These are phyloP conservation scores for Penicillium coprophilum DNA, from an alignment of 495 filamentous ascomycete species.

Conservation along the genomic window DNA sequence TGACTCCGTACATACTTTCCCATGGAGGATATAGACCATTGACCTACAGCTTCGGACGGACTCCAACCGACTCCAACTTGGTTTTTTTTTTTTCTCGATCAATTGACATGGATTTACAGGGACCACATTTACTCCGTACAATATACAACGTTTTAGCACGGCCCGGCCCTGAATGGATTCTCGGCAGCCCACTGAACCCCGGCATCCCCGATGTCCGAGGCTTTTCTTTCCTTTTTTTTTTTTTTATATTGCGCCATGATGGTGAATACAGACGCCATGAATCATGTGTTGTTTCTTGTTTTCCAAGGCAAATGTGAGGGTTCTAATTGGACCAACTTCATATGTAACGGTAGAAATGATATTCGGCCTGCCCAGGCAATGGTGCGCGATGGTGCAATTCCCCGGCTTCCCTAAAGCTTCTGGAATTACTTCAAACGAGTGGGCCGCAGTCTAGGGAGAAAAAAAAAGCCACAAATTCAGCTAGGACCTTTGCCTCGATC, in stretches of 20 bases:
- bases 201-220: background rate
- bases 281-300: background rate
- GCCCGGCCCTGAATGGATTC: background rate
- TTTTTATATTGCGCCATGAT: background rate
- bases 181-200: background rate
- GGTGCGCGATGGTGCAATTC: background rate
- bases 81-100: too few relatives aligned
- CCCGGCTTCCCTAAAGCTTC: background rate
- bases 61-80: too few relatives aligned
- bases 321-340: background rate
- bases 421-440: slow-evolving; percentile 1
- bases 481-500: background rate
- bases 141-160: background rate
- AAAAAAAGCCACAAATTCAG: background rate
- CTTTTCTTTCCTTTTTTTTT: background rate
- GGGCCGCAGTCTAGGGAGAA: background rate
- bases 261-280: background rate
- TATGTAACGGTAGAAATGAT: slow-evolving; percentile 1
- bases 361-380: slow-evolving; percentile 1
- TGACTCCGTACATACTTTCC: too few relatives aligned
- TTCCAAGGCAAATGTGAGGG: background rate
- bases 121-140: background rate
- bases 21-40: too few relatives aligned
- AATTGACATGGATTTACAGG: background rate
- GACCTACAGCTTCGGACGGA: too few relatives aligned